Percentiles rank a stretch among this genome's conserved stretches.
These are phyloP conservation scores for Penicillium sp. DNA, from an alignment of 2,329 filamentous ascomycete genomes.

Conservation along the genomic window DNA sequence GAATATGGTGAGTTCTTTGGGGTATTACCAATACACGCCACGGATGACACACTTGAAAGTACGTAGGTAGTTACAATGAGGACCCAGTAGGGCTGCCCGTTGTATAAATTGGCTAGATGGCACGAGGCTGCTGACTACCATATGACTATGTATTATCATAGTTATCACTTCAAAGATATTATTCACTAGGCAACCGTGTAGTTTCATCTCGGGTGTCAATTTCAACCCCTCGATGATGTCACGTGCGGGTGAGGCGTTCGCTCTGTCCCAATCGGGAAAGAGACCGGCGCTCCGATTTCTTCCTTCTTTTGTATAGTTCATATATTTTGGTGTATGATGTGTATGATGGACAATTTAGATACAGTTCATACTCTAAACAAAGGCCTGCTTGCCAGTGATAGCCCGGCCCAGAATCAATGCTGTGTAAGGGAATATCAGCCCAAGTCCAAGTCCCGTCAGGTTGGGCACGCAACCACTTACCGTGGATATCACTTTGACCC, in stretches of 20 bases:
- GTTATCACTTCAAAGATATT: background rate
- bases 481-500: slow-evolving; percentile 95
- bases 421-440: slow-evolving; percentile 47
- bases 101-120: background rate
- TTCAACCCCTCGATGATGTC: slow-evolving; percentile 26
- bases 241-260: slow-evolving; percentile 23
- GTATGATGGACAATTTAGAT: background rate
- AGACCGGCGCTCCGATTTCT: slow-evolving; percentile 6
- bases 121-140: background rate
- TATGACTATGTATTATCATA: background rate
- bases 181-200: background rate
- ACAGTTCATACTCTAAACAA: slow-evolving; percentile 49
- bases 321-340: background rate
- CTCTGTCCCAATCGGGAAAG: slow-evolving; percentile 16
- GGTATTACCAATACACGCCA: slow-evolving; percentile 24
- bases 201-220: background rate
- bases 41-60: slow-evolving; percentile 17
- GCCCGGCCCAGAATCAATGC: slow-evolving; percentile 65
- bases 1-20: slow-evolving; percentile 4
- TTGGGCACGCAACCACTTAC: slow-evolving; percentile 52
- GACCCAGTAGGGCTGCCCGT: slow-evolving; percentile 5
- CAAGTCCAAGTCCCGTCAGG: slow-evolving; percentile 29
- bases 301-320: background rate
- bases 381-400: slow-evolving; percentile 73
- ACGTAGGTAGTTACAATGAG: background rate